Evolutionary conservation across 2,329 filamentous ascomycete genomes (phyloP).

Genomic region (Aureobasidium pullulans): DNA sequence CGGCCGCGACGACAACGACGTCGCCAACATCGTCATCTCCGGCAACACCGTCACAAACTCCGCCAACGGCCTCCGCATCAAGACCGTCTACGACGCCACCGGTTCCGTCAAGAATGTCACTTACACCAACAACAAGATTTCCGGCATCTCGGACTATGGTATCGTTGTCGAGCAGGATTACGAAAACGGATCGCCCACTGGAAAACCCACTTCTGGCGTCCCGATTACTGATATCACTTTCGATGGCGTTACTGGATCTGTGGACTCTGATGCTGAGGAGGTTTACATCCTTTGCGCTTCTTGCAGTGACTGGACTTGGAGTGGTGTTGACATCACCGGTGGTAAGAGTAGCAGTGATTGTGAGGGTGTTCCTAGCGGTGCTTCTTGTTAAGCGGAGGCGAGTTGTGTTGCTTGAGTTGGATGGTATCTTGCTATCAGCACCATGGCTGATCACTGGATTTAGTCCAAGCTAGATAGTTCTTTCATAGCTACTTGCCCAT

Average conservation of each 20-base stretch:
- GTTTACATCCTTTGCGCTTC: constrained; percentile 49
- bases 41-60: constrained; percentile 42
- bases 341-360: constrained; percentile 40
- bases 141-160: constrained; percentile 45
- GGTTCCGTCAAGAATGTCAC: constrained; percentile 47
- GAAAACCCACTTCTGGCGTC: constrained; percentile 40
- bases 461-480: too few species aligned
- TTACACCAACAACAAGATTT: constrained; percentile 47
- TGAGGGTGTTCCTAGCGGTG: constrained; percentile 32
- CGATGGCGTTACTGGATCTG: constrained; percentile 37
- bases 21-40: constrained; percentile 43
- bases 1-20: constrained; percentile 42
- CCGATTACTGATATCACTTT: constrained; percentile 47
- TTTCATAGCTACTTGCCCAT: too few species aligned
- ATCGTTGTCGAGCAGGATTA: constrained; percentile 55
- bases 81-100: constrained; percentile 44
- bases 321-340: constrained; percentile 42
- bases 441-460: too few species aligned
- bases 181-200: constrained; percentile 40
- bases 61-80: constrained; percentile 46
- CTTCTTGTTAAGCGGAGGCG: constrained; percentile 23
- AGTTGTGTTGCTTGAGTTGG: too few species aligned
- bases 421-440: too few species aligned
- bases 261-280: constrained; percentile 30
- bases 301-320: constrained; percentile 49